Base-by-base conservation (phyloP, 305 asterid genomes). In the Vinca major region DNA sequence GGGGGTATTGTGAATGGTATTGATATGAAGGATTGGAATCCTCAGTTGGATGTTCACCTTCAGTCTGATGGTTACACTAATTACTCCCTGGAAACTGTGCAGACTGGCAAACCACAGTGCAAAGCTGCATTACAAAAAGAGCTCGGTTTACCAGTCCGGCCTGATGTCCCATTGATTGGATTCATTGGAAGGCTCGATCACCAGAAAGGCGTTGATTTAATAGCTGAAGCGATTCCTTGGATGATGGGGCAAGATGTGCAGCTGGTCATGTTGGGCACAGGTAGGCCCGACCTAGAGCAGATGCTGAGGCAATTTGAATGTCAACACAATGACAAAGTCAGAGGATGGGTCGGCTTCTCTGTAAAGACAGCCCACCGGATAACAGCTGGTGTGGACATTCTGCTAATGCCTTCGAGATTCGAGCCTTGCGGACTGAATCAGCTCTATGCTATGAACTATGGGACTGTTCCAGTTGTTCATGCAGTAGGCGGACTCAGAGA, bases 401-500 rank as follows among this genome's bases (percentile, higher is more conserved):
- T 93, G 62, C 75, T 93, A 78, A 90, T 93, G 97, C 99, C 99
- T 0, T 93, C 99, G 1, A 86, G 96, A 57, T 93, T 90, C 48
- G 99, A 93, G 80, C 99, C 99, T 1, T 93, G 99, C 60, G 97
- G 99, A 69, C 83, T 93, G 70, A 93, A 93, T 70, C 99, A 93
- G 83, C 89, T 93, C 11, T 93, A 93, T 51, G 98, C 98, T 0
- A 93, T 90, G 98, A 72, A 78, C 37, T 93, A 93, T 10, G 98
- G 94, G 58, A 93, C 97, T 0, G 57, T 93, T 65, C 98, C 97
- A 0, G 98, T 93, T 1, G 98, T 93, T 60, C 98, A 93, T 63
- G 92, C 90, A 1, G 97, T 90, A 16, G 98, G 98, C 9, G 98
- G 98, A 9, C 79, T 93, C 4, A 88, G 88, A 77, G 98, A 90